phyloP scores from a whole-genome alignment of 2,329 filamentous ascomycete genomes.

The Cladorrhinum sp. region DNA sequence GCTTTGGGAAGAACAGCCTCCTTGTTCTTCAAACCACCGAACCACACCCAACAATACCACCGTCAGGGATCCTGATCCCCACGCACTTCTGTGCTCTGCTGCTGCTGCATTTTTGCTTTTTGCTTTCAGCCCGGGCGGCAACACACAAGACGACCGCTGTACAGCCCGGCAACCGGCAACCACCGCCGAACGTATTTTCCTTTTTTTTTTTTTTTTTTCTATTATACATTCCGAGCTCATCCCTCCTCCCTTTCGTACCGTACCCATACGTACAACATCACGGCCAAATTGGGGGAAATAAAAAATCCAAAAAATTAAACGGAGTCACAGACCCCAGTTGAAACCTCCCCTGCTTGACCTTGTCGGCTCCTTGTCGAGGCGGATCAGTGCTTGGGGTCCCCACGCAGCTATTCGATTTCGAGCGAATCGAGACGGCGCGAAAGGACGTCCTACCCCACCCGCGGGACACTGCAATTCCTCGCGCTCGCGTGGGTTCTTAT shows the following conservation, averaged over 20 bases:
- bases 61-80: neutral
- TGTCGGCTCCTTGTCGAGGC: constrained; percentile 5
- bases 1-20: neutral
- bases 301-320: constrained; percentile 2
- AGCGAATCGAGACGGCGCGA: constrained; percentile 13
- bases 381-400: constrained; percentile 16
- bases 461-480: constrained; percentile 25
- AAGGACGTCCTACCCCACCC: constrained; percentile 15
- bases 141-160: constrained; percentile 12
- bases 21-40: neutral
- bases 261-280: neutral
- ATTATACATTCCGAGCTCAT: neutral
- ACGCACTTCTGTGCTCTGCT: neutral
- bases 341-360: constrained; percentile 10
- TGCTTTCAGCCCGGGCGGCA: constrained; percentile 1
- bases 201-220: neutral
- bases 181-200: neutral
- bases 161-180: neutral
- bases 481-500: constrained; percentile 21
- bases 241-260: neutral
- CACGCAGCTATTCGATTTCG: constrained; percentile 10
- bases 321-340: constrained; percentile 10
- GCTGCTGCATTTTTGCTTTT: neutral
- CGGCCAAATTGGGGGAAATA: neutral
- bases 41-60: neutral